A percentile compares a stretch with the other conserved stretches of the same genome.
Conservation (phyloP, 352 stramenopile species). For the Phytopythium ostracodes region DNA sequence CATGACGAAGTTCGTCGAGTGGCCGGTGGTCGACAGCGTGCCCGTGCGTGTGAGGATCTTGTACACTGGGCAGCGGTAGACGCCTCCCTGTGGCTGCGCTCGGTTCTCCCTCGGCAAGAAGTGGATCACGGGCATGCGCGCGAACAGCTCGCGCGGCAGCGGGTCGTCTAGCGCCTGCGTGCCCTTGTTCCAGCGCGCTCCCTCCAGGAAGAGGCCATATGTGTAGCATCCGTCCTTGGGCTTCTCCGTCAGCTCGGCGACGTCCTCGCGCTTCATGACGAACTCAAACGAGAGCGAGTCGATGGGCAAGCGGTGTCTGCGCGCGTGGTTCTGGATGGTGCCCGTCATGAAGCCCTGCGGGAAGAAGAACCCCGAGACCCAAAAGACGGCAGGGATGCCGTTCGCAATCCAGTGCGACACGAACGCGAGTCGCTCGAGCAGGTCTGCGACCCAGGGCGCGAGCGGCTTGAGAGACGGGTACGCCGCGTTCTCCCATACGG, state of each 20-base stretch:
- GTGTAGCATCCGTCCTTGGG: slow-evolving; percentile 87
- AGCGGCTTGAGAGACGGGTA: slow-evolving; percentile 91
- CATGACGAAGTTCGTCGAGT: slow-evolving; percentile 97
- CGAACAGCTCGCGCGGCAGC: slow-evolving; percentile 91
- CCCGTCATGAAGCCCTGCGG: slow-evolving; percentile 90
- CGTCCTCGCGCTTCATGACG: slow-evolving; percentile 61
- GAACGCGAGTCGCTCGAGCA: slow-evolving; percentile 76
- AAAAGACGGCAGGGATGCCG: slow-evolving; percentile 82
- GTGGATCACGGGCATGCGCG: slow-evolving; percentile 88
- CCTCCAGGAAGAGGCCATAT: slow-evolving; percentile 90
- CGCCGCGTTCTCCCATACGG: slow-evolving; percentile 82
- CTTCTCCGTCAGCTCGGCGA: slow-evolving; percentile 46
- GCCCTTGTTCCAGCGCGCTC: slow-evolving; percentile 83
- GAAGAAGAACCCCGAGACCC: slow-evolving; percentile 92
- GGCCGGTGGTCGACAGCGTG: slow-evolving; percentile 93
- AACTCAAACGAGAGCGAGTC: slow-evolving; percentile 91
- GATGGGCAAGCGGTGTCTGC: slow-evolving; percentile 86
- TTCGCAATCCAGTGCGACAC: slow-evolving; percentile 66
- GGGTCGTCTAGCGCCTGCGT: slow-evolving; percentile 82
- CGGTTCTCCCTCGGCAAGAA: slow-evolving; percentile 83
- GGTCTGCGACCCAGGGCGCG: slow-evolving; percentile 83
- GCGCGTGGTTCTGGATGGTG: slow-evolving; percentile 91
- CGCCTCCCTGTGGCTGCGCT: slow-evolving; percentile 59
- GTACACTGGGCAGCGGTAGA: slow-evolving; percentile 95
- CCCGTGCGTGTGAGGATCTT: slow-evolving; percentile 93